phyloP scores from a whole-genome alignment of 208 protist species.

The Acanthamoeba polyphaga region DNA sequence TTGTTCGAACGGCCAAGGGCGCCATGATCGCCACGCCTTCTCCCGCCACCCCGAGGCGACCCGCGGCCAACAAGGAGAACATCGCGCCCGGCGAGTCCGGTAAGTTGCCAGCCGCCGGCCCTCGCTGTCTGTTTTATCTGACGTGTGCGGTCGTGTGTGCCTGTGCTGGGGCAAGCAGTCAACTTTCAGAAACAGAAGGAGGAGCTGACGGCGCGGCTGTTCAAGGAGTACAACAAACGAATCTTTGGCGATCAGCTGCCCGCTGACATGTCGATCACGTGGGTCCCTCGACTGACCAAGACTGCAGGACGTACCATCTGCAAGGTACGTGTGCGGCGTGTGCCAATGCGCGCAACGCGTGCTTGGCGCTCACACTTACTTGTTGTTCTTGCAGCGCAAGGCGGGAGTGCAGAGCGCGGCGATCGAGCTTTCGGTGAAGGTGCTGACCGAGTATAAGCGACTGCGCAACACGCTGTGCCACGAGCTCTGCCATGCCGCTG shows the following conservation, averaged over 20 bases:
- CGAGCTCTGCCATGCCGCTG: conserved; percentile 56
- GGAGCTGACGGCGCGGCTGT: conserved; percentile 33
- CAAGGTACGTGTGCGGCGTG: neutral
- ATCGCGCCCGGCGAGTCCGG: neutral
- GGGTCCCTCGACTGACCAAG: conserved; percentile 48
- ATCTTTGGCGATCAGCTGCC: conserved; percentile 52
- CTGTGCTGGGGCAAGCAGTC: neutral
- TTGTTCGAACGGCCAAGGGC: neutral
- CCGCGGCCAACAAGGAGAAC: neutral
- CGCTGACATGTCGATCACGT: conserved; percentile 37
- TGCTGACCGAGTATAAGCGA: conserved; percentile 42
- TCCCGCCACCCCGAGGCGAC: neutral
- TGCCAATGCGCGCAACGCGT: neutral
- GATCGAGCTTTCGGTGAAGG: conserved; percentile 66
- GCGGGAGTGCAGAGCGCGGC: neutral
- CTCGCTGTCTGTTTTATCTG: neutral
- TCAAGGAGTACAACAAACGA: conserved; percentile 29
- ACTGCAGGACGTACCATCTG: conserved; percentile 49
- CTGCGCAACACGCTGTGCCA: conserved; percentile 68
- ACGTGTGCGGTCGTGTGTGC: neutral
- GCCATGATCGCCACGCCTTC: conserved; percentile 47
- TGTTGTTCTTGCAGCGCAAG: conserved; percentile 3
- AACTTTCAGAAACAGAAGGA: conserved; percentile 41
- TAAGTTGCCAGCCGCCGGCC: neutral
- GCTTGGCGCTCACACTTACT: neutral